These are phyloP conservation scores for Ceratocystis colombiana DNA, from an alignment of 2,329 filamentous ascomycete species.

Conservation along the genomic window DNA sequence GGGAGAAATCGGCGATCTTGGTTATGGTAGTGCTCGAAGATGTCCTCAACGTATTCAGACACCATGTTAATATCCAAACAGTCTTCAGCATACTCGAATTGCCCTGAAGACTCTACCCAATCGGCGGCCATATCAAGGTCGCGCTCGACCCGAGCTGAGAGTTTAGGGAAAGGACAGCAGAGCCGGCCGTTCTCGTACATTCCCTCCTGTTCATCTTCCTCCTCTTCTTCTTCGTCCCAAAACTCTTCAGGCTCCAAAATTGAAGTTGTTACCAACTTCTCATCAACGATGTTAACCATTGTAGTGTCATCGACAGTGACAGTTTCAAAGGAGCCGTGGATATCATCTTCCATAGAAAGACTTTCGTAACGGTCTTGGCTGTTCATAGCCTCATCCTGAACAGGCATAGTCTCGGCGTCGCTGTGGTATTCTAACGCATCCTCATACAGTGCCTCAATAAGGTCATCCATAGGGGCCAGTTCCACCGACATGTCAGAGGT, in stretches of 20 bases:
- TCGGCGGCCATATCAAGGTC: slow-evolving; percentile 60
- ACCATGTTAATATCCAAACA: slow-evolving; percentile 98
- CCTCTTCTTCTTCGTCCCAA: slow-evolving; percentile 72
- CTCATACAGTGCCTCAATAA: slow-evolving; percentile 37
- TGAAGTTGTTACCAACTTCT: slow-evolving; percentile 18
- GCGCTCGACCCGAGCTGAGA: slow-evolving; percentile 53
- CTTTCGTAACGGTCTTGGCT: background rate
- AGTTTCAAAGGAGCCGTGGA: background rate
- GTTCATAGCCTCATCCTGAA: background rate
- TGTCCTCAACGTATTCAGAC: slow-evolving; percentile 89
- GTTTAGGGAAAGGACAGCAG: slow-evolving; percentile 62
- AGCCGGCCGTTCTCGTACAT: slow-evolving; percentile 50
- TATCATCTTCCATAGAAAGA: background rate
- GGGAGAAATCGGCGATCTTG: slow-evolving; percentile 53
- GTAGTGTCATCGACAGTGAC: background rate
- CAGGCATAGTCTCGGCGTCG: slow-evolving; percentile 26
- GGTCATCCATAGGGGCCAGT: slow-evolving; percentile 31
- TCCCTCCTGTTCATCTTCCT: slow-evolving; percentile 43
- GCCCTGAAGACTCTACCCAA: slow-evolving; percentile 56
- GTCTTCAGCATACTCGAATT: slow-evolving; percentile 68
- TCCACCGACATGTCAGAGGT: slow-evolving; percentile 3
- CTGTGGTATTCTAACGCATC: slow-evolving; percentile 39
- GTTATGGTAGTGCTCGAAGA: slow-evolving; percentile 48
- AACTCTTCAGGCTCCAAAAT: slow-evolving; percentile 54
- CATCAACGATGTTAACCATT: slow-evolving; percentile 16